These are phyloP conservation scores for Phytophthora sp. DNA, from an alignment of 352 stramenopile genomes.

Conservation along the genomic window DNA sequence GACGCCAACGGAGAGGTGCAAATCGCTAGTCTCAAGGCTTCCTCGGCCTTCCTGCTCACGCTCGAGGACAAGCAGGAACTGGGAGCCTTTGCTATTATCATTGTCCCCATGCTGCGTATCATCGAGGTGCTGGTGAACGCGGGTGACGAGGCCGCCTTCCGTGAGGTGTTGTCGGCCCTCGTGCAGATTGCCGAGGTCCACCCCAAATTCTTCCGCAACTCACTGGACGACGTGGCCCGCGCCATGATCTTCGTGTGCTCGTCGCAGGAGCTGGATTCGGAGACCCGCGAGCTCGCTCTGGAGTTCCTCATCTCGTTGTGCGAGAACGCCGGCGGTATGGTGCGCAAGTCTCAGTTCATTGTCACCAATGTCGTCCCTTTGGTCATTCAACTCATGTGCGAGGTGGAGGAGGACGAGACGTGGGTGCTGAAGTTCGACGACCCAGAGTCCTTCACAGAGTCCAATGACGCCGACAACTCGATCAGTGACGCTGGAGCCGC, in stretches of 20 bases:
- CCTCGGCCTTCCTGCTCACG: constrained; percentile 74
- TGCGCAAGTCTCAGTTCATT: constrained; percentile 75
- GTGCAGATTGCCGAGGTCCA: constrained; percentile 81
- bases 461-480: constrained; percentile 62
- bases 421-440: constrained; percentile 85
- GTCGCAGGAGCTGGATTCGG: constrained; percentile 63
- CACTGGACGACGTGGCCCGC: constrained; percentile 70
- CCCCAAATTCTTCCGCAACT: constrained; percentile 81
- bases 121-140: constrained; percentile 66
- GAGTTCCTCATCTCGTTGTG: constrained; percentile 85
- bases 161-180: constrained; percentile 74
- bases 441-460: constrained; percentile 74
- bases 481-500: constrained; percentile 77
- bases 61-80: constrained; percentile 78
- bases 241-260: constrained; percentile 85
- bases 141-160: constrained; percentile 70
- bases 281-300: constrained; percentile 80
- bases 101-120: constrained; percentile 77
- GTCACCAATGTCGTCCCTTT: constrained; percentile 74
- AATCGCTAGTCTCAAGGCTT: constrained; percentile 75
- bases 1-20: constrained; percentile 68
- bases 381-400: constrained; percentile 81
- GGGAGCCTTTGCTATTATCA: constrained; percentile 69
- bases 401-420: constrained; percentile 76
- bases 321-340: constrained; percentile 82